Percentiles rank a stretch among this genome's conserved stretches.
phyloP scores from a whole-genome alignment of 345 rosid species.

The Durio zibethinus region DNA sequence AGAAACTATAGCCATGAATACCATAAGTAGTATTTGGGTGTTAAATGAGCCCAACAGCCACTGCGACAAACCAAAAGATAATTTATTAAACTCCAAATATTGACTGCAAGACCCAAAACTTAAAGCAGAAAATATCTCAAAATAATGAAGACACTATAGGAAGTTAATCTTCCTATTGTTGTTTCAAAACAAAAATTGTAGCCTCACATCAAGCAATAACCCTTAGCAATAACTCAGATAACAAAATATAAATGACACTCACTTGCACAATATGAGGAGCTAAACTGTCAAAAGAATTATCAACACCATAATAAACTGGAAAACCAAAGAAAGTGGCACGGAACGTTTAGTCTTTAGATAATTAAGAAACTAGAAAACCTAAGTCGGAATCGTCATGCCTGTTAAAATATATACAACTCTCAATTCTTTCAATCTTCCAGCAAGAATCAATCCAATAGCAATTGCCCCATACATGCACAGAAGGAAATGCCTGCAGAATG shows the following conservation, averaged over 20 bases:
- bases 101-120: not conserved
- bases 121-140: not conserved
- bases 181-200: not conserved
- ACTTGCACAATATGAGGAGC: slow-evolving; percentile 76
- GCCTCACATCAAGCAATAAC: too few species aligned
- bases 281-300: slow-evolving; percentile 58
- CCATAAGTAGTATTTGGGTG: slow-evolving; percentile 65
- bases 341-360: slow-evolving; percentile 7
- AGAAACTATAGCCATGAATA: slow-evolving; percentile 80
- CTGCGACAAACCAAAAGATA: slow-evolving; percentile 42
- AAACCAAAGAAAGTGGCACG: slow-evolving; percentile 9
- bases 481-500: slow-evolving; percentile 69
- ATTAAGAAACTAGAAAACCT: slow-evolving; percentile 3
- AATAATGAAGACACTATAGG: not conserved
- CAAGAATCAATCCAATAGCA: slow-evolving; percentile 66
- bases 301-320: slow-evolving; percentile 80
- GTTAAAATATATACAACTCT: slow-evolving; percentile 50
- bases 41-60: slow-evolving; percentile 83
- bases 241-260: slow-evolving; percentile 6
- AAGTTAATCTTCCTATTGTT: not conserved
- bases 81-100: not conserved
- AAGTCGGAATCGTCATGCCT: slow-evolving; percentile 34
- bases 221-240: not conserved
- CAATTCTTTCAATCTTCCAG: slow-evolving; percentile 61
- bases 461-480: slow-evolving; percentile 64